A percentile compares a stretch with the other conserved stretches of the same genome.
Conservation (phyloP, 805 yeast genomes). For the Ogataea zsoltii region DNA sequence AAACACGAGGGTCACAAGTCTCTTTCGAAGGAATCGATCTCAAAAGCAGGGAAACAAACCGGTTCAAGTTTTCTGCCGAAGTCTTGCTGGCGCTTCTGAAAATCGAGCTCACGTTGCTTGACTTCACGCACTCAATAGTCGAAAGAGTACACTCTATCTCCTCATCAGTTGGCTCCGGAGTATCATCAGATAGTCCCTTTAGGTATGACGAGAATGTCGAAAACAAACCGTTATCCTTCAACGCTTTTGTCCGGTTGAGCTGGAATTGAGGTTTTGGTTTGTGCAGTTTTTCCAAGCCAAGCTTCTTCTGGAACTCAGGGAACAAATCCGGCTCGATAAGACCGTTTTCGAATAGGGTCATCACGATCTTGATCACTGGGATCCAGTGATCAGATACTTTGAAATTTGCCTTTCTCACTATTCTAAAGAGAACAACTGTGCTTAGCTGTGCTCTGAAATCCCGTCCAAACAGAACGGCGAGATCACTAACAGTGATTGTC, state of each 20-base stretch:
- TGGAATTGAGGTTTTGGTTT: constrained; percentile 67
- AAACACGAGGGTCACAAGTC: constrained; percentile 30
- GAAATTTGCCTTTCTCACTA: constrained; percentile 59
- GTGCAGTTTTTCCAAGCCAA: constrained; percentile 54
- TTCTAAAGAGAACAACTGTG: constrained; percentile 79
- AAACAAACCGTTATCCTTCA: constrained; percentile 75
- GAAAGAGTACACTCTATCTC: constrained; percentile 85
- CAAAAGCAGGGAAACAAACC: constrained; percentile 36
- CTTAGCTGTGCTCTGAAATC: constrained; percentile 92
- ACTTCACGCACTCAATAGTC: constrained; percentile 78
- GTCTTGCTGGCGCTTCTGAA: constrained; percentile 50
- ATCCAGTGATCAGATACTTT: constrained; percentile 57
- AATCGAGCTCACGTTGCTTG: constrained; percentile 60
- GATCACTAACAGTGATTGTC: constrained; percentile 73
- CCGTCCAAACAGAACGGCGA: constrained; percentile 81
- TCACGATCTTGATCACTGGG: constrained; percentile 55
- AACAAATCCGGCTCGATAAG: constrained; percentile 67
- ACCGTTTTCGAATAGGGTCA: constrained; percentile 70
- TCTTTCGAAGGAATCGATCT: constrained; percentile 35
- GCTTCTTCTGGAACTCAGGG: constrained; percentile 59
- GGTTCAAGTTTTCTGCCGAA: constrained; percentile 37
- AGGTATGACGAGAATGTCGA: constrained; percentile 90
- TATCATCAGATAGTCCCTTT: constrained; percentile 82
- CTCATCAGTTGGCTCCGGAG: constrained; percentile 89
- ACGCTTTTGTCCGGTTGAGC: constrained; percentile 61